Percentiles rank a stretch among this genome's conserved stretches.
These are phyloP conservation scores for Aristolochia californica DNA, from an alignment of 164 flowering plant genomes.

Conservation along the genomic window DNA sequence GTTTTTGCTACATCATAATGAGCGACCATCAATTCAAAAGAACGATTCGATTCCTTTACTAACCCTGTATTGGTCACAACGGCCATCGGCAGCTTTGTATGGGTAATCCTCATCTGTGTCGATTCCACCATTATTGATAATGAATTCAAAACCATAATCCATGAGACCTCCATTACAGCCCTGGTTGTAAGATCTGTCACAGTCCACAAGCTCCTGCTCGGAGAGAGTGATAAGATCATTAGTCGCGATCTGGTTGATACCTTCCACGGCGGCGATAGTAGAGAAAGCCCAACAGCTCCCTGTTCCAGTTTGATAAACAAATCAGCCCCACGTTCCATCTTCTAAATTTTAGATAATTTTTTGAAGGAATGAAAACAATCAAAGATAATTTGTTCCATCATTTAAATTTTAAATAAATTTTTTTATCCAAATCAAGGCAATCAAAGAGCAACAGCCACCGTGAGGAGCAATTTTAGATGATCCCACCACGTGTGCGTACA, in stretches of 20 bases:
- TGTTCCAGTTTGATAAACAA: conserved; percentile 8
- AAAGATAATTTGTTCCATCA: too few relatives aligned
- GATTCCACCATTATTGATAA: conserved; percentile 72
- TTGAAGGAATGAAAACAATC: too few relatives aligned
- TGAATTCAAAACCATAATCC: conserved; percentile 92
- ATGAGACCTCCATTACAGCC: conserved; percentile 96
- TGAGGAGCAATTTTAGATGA: too few relatives aligned
- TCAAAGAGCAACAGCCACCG: too few relatives aligned
- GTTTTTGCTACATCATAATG: not conserved
- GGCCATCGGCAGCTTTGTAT: conserved; percentile 39
- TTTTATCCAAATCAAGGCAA: too few relatives aligned
- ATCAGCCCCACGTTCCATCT: not conserved
- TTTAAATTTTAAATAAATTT: too few relatives aligned
- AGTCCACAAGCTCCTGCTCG: conserved; percentile 90
- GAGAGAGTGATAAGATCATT: conserved; percentile 63
- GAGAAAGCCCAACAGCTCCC: conserved; percentile 99
- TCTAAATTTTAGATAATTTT: not conserved
- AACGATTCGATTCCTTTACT: conserved; percentile 3
- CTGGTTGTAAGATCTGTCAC: conserved; percentile 49
- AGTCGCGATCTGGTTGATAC: conserved; percentile 68
- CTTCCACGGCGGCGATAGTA: conserved; percentile 83
- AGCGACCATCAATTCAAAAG: not conserved
- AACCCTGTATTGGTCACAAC: conserved; percentile 54
- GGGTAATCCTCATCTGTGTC: conserved; percentile 79
- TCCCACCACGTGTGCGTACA: too few relatives aligned